Evolutionary conservation across 2,329 filamentous ascomycete genomes (phyloP), one percentile per base, ranked within the genome.

Genomic region (Penicillium sp.): DNA sequence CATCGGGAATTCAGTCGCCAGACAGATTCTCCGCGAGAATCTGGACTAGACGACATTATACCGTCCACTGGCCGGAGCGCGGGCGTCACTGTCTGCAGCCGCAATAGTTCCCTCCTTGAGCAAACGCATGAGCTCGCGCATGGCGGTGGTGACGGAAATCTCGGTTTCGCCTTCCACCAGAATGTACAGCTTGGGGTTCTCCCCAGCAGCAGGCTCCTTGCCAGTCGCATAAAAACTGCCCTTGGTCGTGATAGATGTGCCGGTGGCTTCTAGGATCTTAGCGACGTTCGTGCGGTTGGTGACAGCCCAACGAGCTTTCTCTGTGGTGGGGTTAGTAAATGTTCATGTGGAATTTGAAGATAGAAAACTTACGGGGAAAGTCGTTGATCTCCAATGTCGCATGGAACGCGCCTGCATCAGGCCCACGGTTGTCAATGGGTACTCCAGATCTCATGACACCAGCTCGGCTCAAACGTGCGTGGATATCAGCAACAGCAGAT

Each of bases 311-410:
- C 92, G 80, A 48, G 92, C 92, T 73, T 95, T 96, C 64, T 98
- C 71, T 73, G 55, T 62, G 58, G 40, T 22, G 35, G 15, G 13
- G 3, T 47, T 35, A 55, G 47, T 32, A 28, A 26, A 9, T 27
- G 9, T 34, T 20, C n/a, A 32, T 31, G 10, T 20, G 22, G 32
- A 34, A 38, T 15, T 8, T 26, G 2, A 30, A 10, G 12, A 31
- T 8, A 6, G 8, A 17, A 35, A 50, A 68, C 70, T 66, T 69
- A 73, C 70, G 92, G 22, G 92, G 92, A 66, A 96, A 96, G 67
- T 98, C 92, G 66, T 98, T 98, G 77, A 98, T 98, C 66, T 96
- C 92, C 45, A 98, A 74, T 3, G 90, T 96, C 11, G 92, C 89
- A 63, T 98, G 92, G 75, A 88, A 98, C 0, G 89, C 88, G 35